Evolutionary conservation across 805 yeast genomes (phyloP).

Genomic region (Saturnispora zaruensis): DNA sequence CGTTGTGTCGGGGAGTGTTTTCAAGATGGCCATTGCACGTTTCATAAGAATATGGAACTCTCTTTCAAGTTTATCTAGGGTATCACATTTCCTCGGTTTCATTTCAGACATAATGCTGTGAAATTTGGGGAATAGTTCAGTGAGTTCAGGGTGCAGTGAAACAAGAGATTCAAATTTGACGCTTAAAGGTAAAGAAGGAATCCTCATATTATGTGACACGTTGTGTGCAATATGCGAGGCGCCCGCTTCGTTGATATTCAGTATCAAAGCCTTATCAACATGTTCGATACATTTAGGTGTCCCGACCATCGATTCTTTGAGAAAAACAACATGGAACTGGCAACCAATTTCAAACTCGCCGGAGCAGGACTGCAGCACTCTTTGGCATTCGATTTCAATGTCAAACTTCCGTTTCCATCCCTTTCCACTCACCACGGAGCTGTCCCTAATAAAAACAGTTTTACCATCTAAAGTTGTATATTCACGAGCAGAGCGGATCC

Average conservation of each 20-base stretch:
- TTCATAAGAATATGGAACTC: constrained; percentile 8
- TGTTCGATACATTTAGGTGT: constrained; percentile 17
- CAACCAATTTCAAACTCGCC: constrained; percentile 52
- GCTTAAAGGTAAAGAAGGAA: background rate
- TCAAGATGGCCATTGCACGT: constrained; percentile 23
- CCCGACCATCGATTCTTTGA: constrained; percentile 51
- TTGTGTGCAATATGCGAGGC: background rate
- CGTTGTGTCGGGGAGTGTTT: constrained; percentile 6
- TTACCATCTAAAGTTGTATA: constrained; percentile 47
- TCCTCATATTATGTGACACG: background rate
- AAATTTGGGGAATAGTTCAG: constrained; percentile 3
- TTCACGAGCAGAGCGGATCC: constrained; percentile 12
- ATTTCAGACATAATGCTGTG: constrained; percentile 3
- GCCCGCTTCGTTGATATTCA: background rate
- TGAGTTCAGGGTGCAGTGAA: background rate
- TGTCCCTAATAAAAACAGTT: constrained; percentile 48
- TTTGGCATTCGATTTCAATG: constrained; percentile 36
- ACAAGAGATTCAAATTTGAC: background rate
- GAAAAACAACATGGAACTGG: constrained; percentile 45
- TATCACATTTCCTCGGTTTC: constrained; percentile 9
- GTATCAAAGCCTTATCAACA: background rate
- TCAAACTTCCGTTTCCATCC: constrained; percentile 45
- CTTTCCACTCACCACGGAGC: constrained; percentile 44
- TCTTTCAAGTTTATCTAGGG: constrained; percentile 3
- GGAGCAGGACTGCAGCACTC: constrained; percentile 46